Evolutionary conservation across 306 rosid species (phyloP), one percentile per base, ranked within the genome.

Genomic region (Elaeagnus macrophylla): DNA sequence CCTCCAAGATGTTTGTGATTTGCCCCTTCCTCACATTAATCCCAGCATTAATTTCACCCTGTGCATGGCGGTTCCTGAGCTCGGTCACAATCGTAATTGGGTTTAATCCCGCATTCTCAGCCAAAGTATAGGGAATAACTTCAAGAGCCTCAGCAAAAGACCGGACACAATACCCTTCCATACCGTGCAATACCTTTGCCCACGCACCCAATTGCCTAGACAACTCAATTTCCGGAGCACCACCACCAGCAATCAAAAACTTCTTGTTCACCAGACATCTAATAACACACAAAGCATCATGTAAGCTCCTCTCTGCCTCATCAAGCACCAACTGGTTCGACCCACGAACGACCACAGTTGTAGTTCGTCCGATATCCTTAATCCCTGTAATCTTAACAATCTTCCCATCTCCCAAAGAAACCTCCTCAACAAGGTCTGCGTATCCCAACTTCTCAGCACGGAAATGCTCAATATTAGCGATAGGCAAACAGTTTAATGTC

Each of bases 21-120:
- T 84, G 99, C 69, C 99, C 99, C 77, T 91, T 91, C 89, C 99
- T 87, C 75, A 91, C 99, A 72, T 91, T 91, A 65, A 91, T 91
- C 60, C 99, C 99, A 10, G 96, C 61, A 70, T 84, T 91, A 50
- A 87, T 80, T 79, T 91, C 99, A 2, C 96, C 99, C 75, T 91
- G 89, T 0, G 96, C 96, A 45, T 91, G 99, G 8, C 95, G 86
- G 70, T 91, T 91, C 77, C 96, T 84, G 75, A 91, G 93, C 86
- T 91, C 99, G 0, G 99, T 91, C 53, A 91, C 99, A 63, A 91
- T 91, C 0, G 81, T 75, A 60, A 91, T 91, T 0, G 99, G 94
- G 63, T 91, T 91, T 75, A 91, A 64, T 35, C 99, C 99, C 1
- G 99, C 99, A 81, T 91, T 91, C 72, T 91, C 99, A 40, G 96